Base-by-base conservation (phyloP, 2,329 filamentous ascomycete genomes). In the Cladophialophora chaetospira region DNA sequence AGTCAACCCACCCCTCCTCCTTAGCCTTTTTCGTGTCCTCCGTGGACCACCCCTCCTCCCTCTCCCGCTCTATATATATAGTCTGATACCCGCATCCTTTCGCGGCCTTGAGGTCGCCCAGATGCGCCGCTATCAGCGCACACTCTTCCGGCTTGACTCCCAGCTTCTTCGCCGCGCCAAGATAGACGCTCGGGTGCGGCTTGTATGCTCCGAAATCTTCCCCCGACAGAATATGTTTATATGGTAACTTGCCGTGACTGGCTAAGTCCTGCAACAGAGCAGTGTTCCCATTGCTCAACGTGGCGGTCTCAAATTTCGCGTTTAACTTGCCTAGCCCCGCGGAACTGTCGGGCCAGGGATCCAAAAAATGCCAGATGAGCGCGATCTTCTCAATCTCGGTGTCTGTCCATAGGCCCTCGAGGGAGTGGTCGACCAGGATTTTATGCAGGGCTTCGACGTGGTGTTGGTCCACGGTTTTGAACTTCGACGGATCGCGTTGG, bases 161-260 rank as follows among this genome's bases (percentile, higher is more conserved):
- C 50, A 92, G 71, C 62, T 75, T 77, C 55, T 76, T 71, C 2
- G 79, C 87, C 0, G 87, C 88, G 3, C 89, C 88, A 1, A 81
- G 77, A 67, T 94, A 94, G 1, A 85, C 49, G 71, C 75, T 5
- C 82, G 58, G 81, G 58, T 82, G 79, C 1, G 89, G 89, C 75
- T 94, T 94, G 71, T 93, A 94, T 0, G 83, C 84, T 42, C 78
- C 75, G 68, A 92, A 93, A 61, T 86, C 80, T 71, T 88, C 88
- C 0, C 85, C 83, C 6, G 84, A 88, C 57, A 87, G 75, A 35
- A 91, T 65, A 52, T 78, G 73, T 19, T 77, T 77, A 66, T 91
- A 93, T 0, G 79, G 79, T 48, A 92, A 77, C 3, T 72, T 70
- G 1, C 82, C 85, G 64, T 83, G 77, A 48, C 72, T 68, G 47